phyloP scores from a whole-genome alignment of 108 stramenopile genomes.

The Discostella pseudostelligera region DNA sequence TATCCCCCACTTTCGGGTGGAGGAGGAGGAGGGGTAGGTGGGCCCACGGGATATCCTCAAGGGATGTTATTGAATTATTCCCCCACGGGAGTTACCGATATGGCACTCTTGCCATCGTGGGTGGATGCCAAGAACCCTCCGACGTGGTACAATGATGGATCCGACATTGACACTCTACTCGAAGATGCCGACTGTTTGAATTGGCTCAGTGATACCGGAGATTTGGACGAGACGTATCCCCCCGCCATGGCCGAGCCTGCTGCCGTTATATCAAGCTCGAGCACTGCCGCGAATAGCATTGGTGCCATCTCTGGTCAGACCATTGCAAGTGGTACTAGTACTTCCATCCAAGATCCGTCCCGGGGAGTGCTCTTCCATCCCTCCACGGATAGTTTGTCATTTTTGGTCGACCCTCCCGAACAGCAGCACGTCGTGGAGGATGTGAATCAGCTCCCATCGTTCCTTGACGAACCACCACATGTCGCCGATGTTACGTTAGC shows the following conservation, averaged over 20 bases:
- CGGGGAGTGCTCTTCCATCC: conserved; percentile 8
- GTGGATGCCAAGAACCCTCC: conserved; percentile 81
- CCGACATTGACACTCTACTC: conserved; percentile 79
- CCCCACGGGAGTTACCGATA: conserved; percentile 79
- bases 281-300: conserved; percentile 1
- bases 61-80: conserved; percentile 28
- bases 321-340: not conserved
- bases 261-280: conserved; percentile 5
- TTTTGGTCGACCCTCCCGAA: conserved; percentile 11
- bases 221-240: conserved; percentile 73
- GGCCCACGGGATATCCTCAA: not conserved
- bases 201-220: conserved; percentile 83
- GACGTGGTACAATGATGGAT: conserved; percentile 82
- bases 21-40: conserved; percentile 32
- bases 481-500: not conserved
- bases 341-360: conserved; percentile 4
- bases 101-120: conserved; percentile 71
- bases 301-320: not conserved
- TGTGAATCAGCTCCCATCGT: conserved; percentile 4
- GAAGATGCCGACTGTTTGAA: conserved; percentile 81
- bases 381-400: conserved; percentile 6
- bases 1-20: conserved; percentile 16
- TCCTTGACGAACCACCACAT: not conserved
- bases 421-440: conserved; percentile 2
- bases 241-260: conserved; percentile 40